Base-by-base conservation (phyloP, 2,329 filamentous ascomycete genomes). In the Microdochium bolleyi region DNA sequence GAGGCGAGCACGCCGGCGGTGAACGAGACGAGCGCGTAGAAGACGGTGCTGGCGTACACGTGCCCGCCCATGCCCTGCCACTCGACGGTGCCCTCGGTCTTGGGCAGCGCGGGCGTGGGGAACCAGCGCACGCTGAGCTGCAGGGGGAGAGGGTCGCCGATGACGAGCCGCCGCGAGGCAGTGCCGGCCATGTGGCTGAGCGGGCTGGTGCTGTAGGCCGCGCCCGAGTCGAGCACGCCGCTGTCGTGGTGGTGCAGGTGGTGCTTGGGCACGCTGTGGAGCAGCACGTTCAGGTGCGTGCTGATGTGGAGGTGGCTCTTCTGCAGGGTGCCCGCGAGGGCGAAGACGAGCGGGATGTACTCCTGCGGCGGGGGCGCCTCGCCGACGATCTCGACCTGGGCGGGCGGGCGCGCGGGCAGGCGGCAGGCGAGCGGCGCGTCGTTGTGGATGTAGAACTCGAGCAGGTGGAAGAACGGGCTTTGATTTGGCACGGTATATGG, bases 391-490 rank as follows among this genome's bases (percentile, higher is more conserved):
- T 82, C 75, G 58, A 82, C 69, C 57, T 80, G 75, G 8, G 73
- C 70, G 13, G 78, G 66, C 0, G 92, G 92, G 8, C 87, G 84
- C 0, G 89, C 83, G 25, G 92, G 90, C 14, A 97, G 82, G 51
- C 94, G 92, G 71, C 94, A 99, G 52, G 90, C 85, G 50, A 97
- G 78, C 10, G 94, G 94, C 19, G 91, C 92, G 71, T 99, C 94
- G 74, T 88, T 91, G 78, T 97, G 94, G 68, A 97, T 86, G 78
- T 97, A 97, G 79, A 96, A 97, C 73, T 97, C 89, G 73, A 92
- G 85, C 51, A 92, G 80, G 71, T 94, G 89, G 77, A 90, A 94
- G 77, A 92, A 87, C n/a, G n/a, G n/a, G n/a, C n/a, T n/a, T n/a
- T n/a, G n/a, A n/a, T n/a, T n/a, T n/a, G n/a, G n/a, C n/a, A n/a